Evolutionary conservation across 441 rosid genomes (phyloP).

Genomic region (Erodium texanum): DNA sequence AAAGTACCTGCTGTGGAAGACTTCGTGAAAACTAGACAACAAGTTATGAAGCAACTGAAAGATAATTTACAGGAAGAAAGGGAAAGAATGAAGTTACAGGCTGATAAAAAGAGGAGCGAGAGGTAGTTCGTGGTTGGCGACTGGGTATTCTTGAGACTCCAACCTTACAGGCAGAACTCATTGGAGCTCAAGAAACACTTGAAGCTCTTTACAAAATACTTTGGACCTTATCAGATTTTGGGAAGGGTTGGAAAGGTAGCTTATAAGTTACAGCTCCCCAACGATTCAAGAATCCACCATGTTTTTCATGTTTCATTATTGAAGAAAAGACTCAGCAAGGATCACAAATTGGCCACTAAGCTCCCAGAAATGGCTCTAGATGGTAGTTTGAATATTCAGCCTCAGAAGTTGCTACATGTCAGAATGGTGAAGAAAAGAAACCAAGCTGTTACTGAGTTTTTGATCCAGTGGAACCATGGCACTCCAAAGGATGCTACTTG

Average conservation of each 20-base stretch:
- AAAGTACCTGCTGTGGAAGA: background rate
- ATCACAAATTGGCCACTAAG: too few species aligned
- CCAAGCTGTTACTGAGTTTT: too few species aligned
- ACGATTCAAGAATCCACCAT: background rate
- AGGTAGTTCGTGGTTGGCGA: background rate
- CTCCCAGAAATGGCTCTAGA: too few species aligned
- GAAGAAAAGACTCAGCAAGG: background rate
- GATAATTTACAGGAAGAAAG: background rate
- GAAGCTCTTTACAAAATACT: background rate
- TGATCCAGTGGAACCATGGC: too few species aligned
- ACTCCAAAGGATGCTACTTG: too few species aligned
- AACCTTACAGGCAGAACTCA: background rate
- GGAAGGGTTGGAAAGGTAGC: background rate
- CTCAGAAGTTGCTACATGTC: too few species aligned
- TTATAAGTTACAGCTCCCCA: background rate
- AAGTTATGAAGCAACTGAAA: too few species aligned
- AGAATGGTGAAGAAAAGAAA: too few species aligned
- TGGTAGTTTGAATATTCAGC: too few species aligned
- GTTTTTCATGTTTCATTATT: background rate
- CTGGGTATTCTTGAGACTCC: conserved; percentile 1
- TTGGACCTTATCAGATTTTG: background rate
- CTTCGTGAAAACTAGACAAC: background rate
- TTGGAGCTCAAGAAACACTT: background rate
- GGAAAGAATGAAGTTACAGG: background rate
- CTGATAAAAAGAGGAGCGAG: background rate